These are phyloP conservation scores for Sporothrix sp. DNA, from an alignment of 2,329 filamentous ascomycete genomes.

Conservation along the genomic window DNA sequence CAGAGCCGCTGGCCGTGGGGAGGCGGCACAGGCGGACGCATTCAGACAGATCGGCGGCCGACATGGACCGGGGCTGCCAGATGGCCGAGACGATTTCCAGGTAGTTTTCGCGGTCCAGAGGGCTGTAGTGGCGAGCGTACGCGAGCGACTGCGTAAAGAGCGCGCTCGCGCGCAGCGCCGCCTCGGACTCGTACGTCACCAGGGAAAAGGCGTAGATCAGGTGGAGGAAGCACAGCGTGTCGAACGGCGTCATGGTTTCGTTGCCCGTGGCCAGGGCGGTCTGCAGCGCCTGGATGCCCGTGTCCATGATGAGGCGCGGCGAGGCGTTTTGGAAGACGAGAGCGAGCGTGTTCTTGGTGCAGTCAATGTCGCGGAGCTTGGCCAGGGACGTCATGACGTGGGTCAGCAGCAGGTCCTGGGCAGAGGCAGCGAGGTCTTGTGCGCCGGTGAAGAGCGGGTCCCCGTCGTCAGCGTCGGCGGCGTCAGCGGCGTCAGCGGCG, in stretches of 20 bases:
- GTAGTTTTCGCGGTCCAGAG: conserved; percentile 31
- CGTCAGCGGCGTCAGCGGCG: neutral
- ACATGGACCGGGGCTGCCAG: conserved; percentile 37
- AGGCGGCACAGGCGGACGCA: conserved; percentile 21
- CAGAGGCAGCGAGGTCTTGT: conserved; percentile 31
- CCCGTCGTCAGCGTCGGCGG: neutral
- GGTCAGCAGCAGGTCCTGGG: conserved; percentile 36
- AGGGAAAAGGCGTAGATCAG: conserved; percentile 42
- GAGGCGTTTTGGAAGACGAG: conserved; percentile 32
- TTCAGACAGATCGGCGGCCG: conserved; percentile 22
- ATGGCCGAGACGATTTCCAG: conserved; percentile 35
- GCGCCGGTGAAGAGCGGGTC: neutral
- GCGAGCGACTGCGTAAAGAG: conserved; percentile 39
- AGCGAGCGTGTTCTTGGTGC: conserved; percentile 32
- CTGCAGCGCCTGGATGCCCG: conserved; percentile 34
- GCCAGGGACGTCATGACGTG: conserved; percentile 36
- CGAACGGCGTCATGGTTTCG: conserved; percentile 30
- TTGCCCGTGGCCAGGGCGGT: conserved; percentile 29
- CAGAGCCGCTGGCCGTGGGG: conserved; percentile 15
- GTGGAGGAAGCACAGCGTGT: conserved; percentile 43
- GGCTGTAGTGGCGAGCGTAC: conserved; percentile 33
- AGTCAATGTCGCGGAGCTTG: conserved; percentile 31
- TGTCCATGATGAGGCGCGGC: conserved; percentile 29
- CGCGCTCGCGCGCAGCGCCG: conserved; percentile 26
- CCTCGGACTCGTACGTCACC: conserved; percentile 32